Conservation (phyloP, 129 eudicot genomes). For the Artemisia annua region DNA sequence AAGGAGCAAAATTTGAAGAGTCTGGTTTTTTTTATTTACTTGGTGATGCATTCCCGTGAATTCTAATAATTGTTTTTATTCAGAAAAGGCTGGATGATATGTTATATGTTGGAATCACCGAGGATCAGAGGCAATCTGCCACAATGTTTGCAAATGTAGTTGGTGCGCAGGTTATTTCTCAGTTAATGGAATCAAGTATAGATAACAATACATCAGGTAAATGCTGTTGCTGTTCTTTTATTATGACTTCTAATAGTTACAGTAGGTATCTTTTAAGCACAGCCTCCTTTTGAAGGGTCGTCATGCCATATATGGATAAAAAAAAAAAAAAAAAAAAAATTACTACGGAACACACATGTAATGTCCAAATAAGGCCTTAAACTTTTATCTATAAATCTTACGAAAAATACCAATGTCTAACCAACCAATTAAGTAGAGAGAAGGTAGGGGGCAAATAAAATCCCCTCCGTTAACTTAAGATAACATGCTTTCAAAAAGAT, state of each 20-base stretch:
- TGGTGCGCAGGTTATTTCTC: slow-evolving; percentile 87
- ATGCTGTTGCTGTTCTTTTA: slow-evolving; percentile 11
- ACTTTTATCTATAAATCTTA: no score
- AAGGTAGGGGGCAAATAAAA: no score
- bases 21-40: not conserved
- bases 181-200: slow-evolving; percentile 45
- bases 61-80: slow-evolving; percentile 38
- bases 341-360: no score
- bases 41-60: slow-evolving; percentile 9
- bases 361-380: no score
- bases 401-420: no score
- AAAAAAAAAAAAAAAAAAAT: no score
- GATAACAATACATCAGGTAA: slow-evolving; percentile 48
- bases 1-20: not conserved
- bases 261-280: not conserved
- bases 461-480: no score
- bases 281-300: not conserved
- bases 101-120: slow-evolving; percentile 96
- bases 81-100: slow-evolving; percentile 95
- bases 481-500: not conserved
- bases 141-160: slow-evolving; percentile 85
- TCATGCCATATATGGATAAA: not conserved
- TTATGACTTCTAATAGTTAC: not conserved
- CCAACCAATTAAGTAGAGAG: no score
- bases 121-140: slow-evolving; percentile 89